Evolutionary conservation across 352 stramenopile genomes (phyloP).

Genomic region (Globisporangium nunn): DNA sequence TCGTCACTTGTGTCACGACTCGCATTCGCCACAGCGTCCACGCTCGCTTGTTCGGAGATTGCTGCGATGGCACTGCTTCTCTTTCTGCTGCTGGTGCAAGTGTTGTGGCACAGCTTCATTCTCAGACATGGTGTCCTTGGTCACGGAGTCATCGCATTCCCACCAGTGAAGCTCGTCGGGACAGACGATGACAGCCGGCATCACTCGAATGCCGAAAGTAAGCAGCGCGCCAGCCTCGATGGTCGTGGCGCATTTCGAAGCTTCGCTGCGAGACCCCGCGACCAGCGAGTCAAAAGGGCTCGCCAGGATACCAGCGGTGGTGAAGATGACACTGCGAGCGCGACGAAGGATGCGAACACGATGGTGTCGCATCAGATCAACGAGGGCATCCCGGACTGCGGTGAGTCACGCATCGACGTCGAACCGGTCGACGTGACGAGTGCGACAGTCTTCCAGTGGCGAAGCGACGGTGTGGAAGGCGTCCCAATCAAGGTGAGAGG

Average conservation of each 20-base stretch:
- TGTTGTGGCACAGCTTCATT: too few relatives aligned
- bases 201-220: neutral
- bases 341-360: neutral
- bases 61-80: neutral
- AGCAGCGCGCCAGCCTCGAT: neutral
- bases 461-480: slow-evolving; percentile 12
- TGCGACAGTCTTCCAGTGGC: slow-evolving; percentile 14
- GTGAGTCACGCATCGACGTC: slow-evolving; percentile 4
- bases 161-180: slow-evolving; percentile 8
- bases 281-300: too few relatives aligned
- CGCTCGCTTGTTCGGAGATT: too few relatives aligned
- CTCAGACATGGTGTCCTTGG: neutral
- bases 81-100: neutral
- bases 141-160: slow-evolving; percentile 14
- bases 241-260: neutral
- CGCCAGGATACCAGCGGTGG: neutral
- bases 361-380: slow-evolving; percentile 12
- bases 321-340: neutral
- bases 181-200: neutral
- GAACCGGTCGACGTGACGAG: slow-evolving; percentile 12
- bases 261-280: too few relatives aligned
- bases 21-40: too few relatives aligned
- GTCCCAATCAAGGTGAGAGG: neutral
- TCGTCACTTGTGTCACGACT: too few relatives aligned
- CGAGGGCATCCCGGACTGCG: slow-evolving; percentile 10